Base-by-base conservation (phyloP, 139 green algal genomes). In the Micractinium sp. region DNA sequence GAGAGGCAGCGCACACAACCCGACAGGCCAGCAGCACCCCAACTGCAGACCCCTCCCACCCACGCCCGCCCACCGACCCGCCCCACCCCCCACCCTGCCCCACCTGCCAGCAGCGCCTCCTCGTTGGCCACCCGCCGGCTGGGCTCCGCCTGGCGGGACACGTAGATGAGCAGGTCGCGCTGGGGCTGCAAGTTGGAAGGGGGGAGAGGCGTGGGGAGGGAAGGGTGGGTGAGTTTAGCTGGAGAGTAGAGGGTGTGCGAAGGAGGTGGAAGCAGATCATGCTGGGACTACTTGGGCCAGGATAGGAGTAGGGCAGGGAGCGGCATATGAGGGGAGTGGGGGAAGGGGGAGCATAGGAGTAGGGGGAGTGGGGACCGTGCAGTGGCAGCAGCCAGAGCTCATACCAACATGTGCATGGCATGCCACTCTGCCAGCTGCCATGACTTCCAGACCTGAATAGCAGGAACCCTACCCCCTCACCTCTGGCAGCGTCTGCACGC, bases 111-210 rank as follows among this genome's bases (percentile, higher is more conserved):
- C 74, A 92, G 71, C 13, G 90, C 87, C 71, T 85, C 69, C 82
- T 92, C 90, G 69, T 91, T 89, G 56, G 56, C 85, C 47, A 91
- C 90, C 22, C 69, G 39, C 47, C 87, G 82, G 53, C 29, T 82
- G n/a, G 61, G 14, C 87, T 88, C 82, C 31, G 27, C 80, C 0
- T 47, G 63, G 56, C 81, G 73, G 2, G 87, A 89, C 27, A 87
- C 85, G 36, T 91, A 93, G 3, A 93, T n/a, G 67, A 93, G 69
- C 19, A 90, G 82, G 82, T 91, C 33, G 19, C 90, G 82, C 90
- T 93, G 47, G 38, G 35, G 60, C 82, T 87, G 82, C 36, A 20
- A 81, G 75, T 60, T n/a, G 36, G 14, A 31, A 53, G 2, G 75
- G 15, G 33, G 25, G 75, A 27, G 35, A 9, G 33, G 75, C 27